These are phyloP conservation scores for Calocybe indica DNA, from an alignment of 768 basidiomycete genomes.

Conservation along the genomic window DNA sequence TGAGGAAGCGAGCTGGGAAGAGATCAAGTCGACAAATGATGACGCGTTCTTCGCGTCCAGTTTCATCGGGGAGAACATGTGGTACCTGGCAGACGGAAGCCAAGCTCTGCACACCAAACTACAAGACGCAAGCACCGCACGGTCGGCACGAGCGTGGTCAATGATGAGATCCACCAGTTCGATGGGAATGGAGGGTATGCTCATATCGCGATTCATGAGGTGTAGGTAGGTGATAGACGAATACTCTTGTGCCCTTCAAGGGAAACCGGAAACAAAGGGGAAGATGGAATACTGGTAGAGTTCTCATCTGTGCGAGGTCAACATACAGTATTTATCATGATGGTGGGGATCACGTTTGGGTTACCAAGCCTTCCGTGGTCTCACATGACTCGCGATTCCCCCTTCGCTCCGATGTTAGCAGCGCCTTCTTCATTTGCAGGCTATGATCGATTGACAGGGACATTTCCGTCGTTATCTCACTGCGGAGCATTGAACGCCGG, in stretches of 20 bases:
- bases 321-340: conserved; percentile 2
- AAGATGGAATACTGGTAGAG: no score
- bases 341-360: not conserved
- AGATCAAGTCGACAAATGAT: conserved; percentile 7
- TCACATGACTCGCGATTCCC: no score
- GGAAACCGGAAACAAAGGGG: not conserved
- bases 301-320: not conserved
- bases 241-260: not conserved
- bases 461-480: no score
- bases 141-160: conserved; percentile 10
- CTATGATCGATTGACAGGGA: no score
- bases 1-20: conserved; percentile 1
- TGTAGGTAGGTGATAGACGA: not conserved
- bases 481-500: no score
- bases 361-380: no score
- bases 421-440: no score
- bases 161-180: conserved; percentile 15
- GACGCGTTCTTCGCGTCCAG: conserved; percentile 6
- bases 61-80: conserved; percentile 13
- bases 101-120: conserved; percentile 16
- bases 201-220: not conserved
- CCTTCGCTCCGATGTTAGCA: no score
- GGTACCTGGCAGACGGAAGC: conserved; percentile 11
- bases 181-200: conserved; percentile 3
- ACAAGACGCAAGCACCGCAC: conserved; percentile 8